Evolutionary conservation across 371 early-diverging fungal species (phyloP), one percentile per base, ranked within the genome.

Genomic region (Sporodiniella umbellata): DNA sequence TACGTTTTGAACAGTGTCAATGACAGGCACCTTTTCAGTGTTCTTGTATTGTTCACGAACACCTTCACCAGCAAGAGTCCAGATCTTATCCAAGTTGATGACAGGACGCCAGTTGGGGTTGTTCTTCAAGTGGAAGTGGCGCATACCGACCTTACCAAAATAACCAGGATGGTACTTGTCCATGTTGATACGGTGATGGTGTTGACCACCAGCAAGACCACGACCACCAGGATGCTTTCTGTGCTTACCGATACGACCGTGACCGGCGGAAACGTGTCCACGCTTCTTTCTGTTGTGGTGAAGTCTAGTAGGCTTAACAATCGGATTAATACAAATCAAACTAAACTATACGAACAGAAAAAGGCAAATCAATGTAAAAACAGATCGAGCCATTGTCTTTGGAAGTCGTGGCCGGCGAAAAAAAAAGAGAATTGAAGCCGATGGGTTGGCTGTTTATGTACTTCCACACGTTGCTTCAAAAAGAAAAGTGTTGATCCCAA

Each of bases 71-170:
- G 98, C 94, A 54, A 97, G 79, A 54, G 89, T 75, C 96, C 96
- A 94, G 66, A 99, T 68, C 68, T 88, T 92, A 80, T 95, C 92
- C 51, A 94, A 75, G 85, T 95, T 94, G 81, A 97, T 79, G 66
- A 80, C 75, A 52, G 92, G 92, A 64, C 88, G 70, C 86, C 88
- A 87, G 83, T 80, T 78, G 69, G 85, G 68, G 84, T 97, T 93
- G 68, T 84, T 79, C 83, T 94, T 96, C 84, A 85, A 79, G 90
- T 96, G 96, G 91, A 93, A 97, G 79, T 92, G 83, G 56, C 97
- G 93, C 96, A 96, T 95, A 89, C 99, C 99, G 79, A 96, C 95
- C 84, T 98, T 99, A 80, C 99, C 99, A 75, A 97, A 99, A 92
- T 96, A 96, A 78, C 98, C 99, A 60, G 99, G 99, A 84, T 99